These are phyloP conservation scores for Arthrobotrys iridis DNA, from an alignment of 2,329 filamentous ascomycete genomes.

Conservation along the genomic window DNA sequence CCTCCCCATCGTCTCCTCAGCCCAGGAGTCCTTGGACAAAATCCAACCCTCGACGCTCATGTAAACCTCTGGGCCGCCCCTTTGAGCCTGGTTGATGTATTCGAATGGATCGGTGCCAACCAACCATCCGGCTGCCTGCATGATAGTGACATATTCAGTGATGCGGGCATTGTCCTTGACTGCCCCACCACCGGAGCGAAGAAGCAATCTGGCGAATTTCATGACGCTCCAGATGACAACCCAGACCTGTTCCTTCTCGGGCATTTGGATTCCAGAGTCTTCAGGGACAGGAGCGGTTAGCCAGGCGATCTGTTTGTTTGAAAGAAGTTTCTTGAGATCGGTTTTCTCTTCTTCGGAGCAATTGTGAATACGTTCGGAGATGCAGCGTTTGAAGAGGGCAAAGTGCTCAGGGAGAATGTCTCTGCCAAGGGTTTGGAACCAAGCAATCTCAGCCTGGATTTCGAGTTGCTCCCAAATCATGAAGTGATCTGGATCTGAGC, in stretches of 20 bases:
- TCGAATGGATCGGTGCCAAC: neutral
- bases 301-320: neutral
- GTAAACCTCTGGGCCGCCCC: neutral
- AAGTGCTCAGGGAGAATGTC: neutral
- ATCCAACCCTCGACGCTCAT: neutral
- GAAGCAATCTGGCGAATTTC: neutral
- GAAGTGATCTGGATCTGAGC: too few species aligned
- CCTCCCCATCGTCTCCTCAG: neutral
- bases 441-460: neutral
- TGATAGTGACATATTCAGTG: neutral
- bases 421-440: neutral
- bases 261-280: neutral
- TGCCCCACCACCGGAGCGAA: neutral
- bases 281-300: neutral
- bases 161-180: neutral
- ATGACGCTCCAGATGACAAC: constrained; percentile 9
- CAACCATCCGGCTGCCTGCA: neutral
- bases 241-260: neutral
- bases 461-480: neutral
- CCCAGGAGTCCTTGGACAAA: neutral
- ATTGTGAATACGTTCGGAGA: neutral
- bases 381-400: constrained; percentile 2
- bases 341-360: neutral
- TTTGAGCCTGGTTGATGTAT: neutral
- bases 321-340: neutral